Percentiles rank a stretch among this genome's conserved stretches.
phyloP scores from a whole-genome alignment of 2,329 filamentous ascomycete species.

The Aspergillus pseudoglaucus region DNA sequence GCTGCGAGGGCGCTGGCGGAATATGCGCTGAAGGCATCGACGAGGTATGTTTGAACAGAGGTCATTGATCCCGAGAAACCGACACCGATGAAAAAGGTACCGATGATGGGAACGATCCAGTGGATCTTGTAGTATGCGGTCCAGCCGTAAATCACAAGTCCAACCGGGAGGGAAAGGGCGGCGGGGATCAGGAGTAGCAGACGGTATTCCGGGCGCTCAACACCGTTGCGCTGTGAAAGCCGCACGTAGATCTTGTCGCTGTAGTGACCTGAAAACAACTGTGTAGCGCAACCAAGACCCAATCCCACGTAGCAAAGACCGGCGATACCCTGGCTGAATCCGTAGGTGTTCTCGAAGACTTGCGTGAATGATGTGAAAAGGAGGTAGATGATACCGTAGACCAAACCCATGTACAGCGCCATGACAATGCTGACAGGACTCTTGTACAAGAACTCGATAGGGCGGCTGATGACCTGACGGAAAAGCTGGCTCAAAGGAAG shows the following conservation, averaged over 20 bases:
- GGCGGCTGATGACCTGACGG: slow-evolving; percentile 30
- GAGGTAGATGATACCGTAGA: slow-evolving; percentile 31
- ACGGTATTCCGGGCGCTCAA: slow-evolving; percentile 46
- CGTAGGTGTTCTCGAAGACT: slow-evolving; percentile 19
- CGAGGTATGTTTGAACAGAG: slow-evolving; percentile 25
- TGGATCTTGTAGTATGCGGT: slow-evolving; percentile 35
- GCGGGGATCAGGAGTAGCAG: slow-evolving; percentile 48
- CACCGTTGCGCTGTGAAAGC: background rate
- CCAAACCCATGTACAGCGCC: slow-evolving; percentile 5
- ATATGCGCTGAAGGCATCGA: slow-evolving; percentile 38
- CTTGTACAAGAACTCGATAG: slow-evolving; percentile 20
- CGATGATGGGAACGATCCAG: slow-evolving; percentile 43
- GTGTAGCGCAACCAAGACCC: slow-evolving; percentile 14
- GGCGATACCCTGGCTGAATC: slow-evolving; percentile 18
- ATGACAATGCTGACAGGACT: background rate
- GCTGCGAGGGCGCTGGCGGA: slow-evolving; percentile 44
- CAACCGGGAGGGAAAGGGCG: slow-evolving; percentile 40
- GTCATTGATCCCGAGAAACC: slow-evolving; percentile 20
- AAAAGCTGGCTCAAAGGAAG: slow-evolving; percentile 17
- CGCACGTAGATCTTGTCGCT: background rate
- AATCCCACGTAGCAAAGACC: slow-evolving; percentile 23
- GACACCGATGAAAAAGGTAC: slow-evolving; percentile 39
- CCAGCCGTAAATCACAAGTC: slow-evolving; percentile 47
- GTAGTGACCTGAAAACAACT: background rate
- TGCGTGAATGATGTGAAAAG: slow-evolving; percentile 34